These are phyloP conservation scores for Heritiera littoralis DNA, from an alignment of 345 rosid species.

Conservation along the genomic window DNA sequence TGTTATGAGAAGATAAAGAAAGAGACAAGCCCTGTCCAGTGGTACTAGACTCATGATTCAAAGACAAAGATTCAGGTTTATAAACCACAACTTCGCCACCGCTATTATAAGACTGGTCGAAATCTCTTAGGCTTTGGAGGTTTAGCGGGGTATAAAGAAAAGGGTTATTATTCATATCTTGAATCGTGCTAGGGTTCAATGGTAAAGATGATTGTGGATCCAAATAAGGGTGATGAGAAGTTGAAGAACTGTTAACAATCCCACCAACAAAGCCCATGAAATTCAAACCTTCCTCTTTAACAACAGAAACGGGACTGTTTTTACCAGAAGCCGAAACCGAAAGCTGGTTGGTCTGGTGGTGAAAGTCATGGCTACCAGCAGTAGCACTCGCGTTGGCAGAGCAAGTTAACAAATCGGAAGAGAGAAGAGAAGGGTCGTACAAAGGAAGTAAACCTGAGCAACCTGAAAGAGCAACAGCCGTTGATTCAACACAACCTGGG, in stretches of 20 bases:
- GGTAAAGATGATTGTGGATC: constrained; percentile 51
- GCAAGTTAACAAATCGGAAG: constrained; percentile 29
- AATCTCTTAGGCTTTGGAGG: constrained; percentile 53
- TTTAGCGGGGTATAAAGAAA: constrained; percentile 50
- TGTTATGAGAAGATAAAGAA: constrained; percentile 63
- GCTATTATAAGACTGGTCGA: constrained; percentile 38
- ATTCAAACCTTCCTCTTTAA: constrained; percentile 46
- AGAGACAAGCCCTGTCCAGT: constrained; percentile 54
- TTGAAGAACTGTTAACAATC: constrained; percentile 30
- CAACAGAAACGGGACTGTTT: constrained; percentile 28
- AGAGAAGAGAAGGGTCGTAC: constrained; percentile 54
- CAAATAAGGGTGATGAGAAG: constrained; percentile 39
- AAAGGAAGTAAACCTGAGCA: constrained; percentile 38
- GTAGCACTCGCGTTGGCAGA: constrained; percentile 9
- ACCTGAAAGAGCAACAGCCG: constrained; percentile 24
- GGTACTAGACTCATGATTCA: constrained; percentile 25
- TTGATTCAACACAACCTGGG: constrained; percentile 28
- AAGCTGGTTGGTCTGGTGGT: constrained; percentile 15
- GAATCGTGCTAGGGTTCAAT: constrained; percentile 52
- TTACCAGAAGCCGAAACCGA: constrained; percentile 21
- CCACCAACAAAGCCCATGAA: constrained; percentile 51
- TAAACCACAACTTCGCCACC: constrained; percentile 47
- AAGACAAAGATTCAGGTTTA: constrained; percentile 51
- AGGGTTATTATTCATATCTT: constrained; percentile 39
- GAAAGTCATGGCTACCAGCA: constrained; percentile 22